Evolutionary conservation across 148 eudicot species (phyloP).

Genomic region (Cornus suecica): DNA sequence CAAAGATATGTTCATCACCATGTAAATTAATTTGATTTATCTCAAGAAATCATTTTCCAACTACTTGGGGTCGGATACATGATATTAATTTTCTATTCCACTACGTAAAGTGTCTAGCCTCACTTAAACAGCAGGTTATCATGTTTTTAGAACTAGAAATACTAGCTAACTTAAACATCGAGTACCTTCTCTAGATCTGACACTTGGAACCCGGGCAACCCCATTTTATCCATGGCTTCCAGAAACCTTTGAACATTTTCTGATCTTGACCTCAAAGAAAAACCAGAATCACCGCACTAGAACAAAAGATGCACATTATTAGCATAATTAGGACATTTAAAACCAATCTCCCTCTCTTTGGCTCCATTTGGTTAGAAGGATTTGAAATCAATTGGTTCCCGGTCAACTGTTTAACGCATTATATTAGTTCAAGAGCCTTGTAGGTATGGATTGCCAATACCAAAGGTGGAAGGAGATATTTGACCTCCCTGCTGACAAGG

Average conservation of each 20-base stretch:
- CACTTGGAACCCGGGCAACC: slow-evolving; percentile 52
- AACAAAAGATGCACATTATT: neutral
- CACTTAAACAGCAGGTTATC: too few relatives aligned
- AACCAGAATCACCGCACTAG: slow-evolving; percentile 36
- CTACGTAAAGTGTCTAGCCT: too few relatives aligned
- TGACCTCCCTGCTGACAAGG: too few relatives aligned
- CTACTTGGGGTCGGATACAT: too few relatives aligned
- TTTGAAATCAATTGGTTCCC: neutral
- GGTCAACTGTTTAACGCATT: too few relatives aligned
- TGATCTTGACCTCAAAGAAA: slow-evolving; percentile 24
- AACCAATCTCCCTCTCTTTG: neutral
- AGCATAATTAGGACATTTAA: neutral
- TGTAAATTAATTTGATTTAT: neutral
- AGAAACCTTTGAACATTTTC: slow-evolving; percentile 53
- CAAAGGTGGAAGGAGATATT: too few relatives aligned
- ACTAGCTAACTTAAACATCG: neutral
- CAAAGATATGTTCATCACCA: neutral
- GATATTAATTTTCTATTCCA: too few relatives aligned
- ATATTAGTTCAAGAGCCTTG: too few relatives aligned
- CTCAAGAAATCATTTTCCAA: too few relatives aligned
- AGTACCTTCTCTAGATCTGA: slow-evolving; percentile 75
- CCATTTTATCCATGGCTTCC: slow-evolving; percentile 50
- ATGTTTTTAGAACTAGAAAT: neutral
- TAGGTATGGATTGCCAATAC: too few relatives aligned
- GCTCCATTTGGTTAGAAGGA: neutral